phyloP scores from a whole-genome alignment of 805 yeast species.

The Cyberlindnera meyerae region DNA sequence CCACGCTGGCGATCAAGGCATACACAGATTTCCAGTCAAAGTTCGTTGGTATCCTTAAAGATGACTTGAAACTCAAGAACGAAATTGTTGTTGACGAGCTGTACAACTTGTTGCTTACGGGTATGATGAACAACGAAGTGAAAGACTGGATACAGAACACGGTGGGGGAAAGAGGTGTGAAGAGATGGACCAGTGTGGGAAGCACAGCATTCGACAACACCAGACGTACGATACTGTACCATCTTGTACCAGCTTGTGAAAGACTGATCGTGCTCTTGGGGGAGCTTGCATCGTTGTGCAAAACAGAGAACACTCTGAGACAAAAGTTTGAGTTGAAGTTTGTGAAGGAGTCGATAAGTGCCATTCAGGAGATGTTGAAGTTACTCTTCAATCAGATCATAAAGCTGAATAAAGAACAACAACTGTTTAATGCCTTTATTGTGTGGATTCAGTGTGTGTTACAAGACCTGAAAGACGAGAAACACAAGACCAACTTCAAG shows the following conservation, averaged over 20 bases:
- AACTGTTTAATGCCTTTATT: constrained; percentile 37
- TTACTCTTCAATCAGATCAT: constrained; percentile 33
- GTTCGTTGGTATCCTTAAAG: constrained; percentile 32
- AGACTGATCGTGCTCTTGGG: constrained; percentile 43
- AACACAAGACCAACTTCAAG: constrained; percentile 12
- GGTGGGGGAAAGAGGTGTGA: constrained; percentile 62
- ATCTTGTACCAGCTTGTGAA: constrained; percentile 52
- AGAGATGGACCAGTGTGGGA: constrained; percentile 49
- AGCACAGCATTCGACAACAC: constrained; percentile 45
- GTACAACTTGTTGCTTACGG: constrained; percentile 47
- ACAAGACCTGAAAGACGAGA: constrained; percentile 27
- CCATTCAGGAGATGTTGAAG: constrained; percentile 26
- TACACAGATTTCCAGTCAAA: constrained; percentile 35
- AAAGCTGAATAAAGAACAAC: constrained; percentile 42
- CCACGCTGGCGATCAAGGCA: constrained; percentile 30
- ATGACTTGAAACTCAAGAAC: constrained; percentile 27
- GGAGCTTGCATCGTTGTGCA: constrained; percentile 36
- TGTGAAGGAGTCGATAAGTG: constrained; percentile 9
- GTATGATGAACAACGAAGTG: constrained; percentile 43
- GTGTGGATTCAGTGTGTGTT: constrained; percentile 35
- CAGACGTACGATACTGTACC: constrained; percentile 42
- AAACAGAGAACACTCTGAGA: constrained; percentile 24
- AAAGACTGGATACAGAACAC: constrained; percentile 60
- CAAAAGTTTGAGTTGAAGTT: constrained; percentile 6
- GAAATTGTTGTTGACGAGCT: constrained; percentile 35